Evolutionary conservation across 768 basidiomycete species (phyloP), one percentile per base, ranked within the genome.

Genomic region (Mycena rebaudengoi): DNA sequence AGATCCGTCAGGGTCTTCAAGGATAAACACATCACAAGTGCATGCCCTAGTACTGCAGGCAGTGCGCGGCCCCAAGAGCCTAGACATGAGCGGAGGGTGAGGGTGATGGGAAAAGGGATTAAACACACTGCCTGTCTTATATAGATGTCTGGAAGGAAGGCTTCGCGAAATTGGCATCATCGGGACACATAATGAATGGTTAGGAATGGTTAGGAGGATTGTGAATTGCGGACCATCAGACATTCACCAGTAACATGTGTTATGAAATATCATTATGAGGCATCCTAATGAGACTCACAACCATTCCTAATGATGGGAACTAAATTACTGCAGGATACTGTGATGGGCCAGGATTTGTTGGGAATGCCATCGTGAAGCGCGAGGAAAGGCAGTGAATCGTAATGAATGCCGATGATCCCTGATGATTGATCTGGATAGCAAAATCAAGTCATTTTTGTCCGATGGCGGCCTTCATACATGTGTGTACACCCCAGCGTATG

Each of bases 401-500:
- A 49, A 49, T 49, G 48, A 49, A 40, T 40, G 16, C 16, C 26
- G 25, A 20, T 30, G 48, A 32, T 49, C 26, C 18, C 29, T 32
- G 20, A 33, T 20, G 48, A 32, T 18, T 14, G 26, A 12, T 49
- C n/a, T 32, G 18, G 29, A 49, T 18, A 14, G 7, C 48, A 49
- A 49, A 49, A 21, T 25, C 48, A 20, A 49, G 21, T 49, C 33
- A 49, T 49, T 28, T 49, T 49, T 49, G 48, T 49, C 48, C 48
- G 29, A 49, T 49, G 48, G 48, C 48, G 48, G 48, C 48, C 48
- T 32, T 46, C 45, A 46, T 46, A 46, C n/a, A n/a, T n/a, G n/a
- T n/a, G n/a, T n/a, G n/a, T n/a, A n/a, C n/a, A n/a, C n/a, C n/a
- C n/a, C n/a, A n/a, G n/a, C n/a, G n/a, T n/a, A n/a, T n/a, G n/a